A percentile compares a stretch with the other conserved stretches of the same genome.
Conservation (phyloP, 2,329 filamentous ascomycete species). For the Curvularia sp. region DNA sequence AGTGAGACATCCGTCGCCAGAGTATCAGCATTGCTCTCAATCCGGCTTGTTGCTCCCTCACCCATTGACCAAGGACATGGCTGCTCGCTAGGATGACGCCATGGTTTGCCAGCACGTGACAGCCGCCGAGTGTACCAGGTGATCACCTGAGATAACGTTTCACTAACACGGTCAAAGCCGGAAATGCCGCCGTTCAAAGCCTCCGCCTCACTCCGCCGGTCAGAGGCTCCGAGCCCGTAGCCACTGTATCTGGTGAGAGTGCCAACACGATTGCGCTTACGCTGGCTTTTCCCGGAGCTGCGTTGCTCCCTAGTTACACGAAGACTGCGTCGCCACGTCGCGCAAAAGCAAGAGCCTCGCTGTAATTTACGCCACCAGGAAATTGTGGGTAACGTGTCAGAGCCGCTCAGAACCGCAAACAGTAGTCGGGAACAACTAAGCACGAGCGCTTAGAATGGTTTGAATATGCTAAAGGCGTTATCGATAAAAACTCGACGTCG, state of each 20-base stretch:
- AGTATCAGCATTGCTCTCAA: background rate
- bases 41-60: background rate
- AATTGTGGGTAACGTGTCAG: background rate
- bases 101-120: constrained; percentile 13
- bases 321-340: background rate
- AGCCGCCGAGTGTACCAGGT: constrained; percentile 2
- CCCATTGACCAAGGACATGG: background rate
- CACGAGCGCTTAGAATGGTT: background rate
- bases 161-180: constrained; percentile 6
- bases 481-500: background rate
- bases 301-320: background rate
- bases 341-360: background rate
- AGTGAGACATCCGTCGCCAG: background rate
- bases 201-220: constrained; percentile 11
- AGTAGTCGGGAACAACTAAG: background rate
- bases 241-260: background rate
- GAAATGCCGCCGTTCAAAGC: constrained; percentile 1
- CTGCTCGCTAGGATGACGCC: constrained; percentile 13
- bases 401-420: background rate
- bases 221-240: background rate
- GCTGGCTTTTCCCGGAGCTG: background rate
- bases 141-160: constrained; percentile 14
- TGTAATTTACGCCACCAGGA: background rate
- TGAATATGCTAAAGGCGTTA: background rate
- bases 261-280: background rate